Conservation (phyloP, 2,329 filamentous ascomycete species). For the Fusarium metavorans region DNA sequence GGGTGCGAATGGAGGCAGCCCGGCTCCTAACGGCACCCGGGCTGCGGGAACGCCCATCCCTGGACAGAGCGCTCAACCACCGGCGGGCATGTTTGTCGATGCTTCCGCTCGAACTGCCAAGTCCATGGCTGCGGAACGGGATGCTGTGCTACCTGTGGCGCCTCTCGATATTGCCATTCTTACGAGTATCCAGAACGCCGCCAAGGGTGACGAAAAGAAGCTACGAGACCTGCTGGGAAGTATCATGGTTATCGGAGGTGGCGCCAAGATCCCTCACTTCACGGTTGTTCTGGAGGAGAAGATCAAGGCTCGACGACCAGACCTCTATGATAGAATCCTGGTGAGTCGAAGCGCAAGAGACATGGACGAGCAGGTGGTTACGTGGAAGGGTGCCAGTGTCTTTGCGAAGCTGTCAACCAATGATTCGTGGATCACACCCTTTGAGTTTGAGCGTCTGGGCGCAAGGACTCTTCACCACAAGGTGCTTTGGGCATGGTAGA, state of each 20-base stretch:
- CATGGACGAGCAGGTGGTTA: conserved; percentile 96
- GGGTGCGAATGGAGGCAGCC: conserved; percentile 61
- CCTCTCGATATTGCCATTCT: conserved; percentile 91
- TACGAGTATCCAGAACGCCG: conserved; percentile 87
- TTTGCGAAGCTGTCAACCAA: conserved; percentile 94
- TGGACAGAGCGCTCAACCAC: conserved; percentile 52
- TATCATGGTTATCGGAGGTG: conserved; percentile 92
- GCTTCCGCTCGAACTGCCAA: conserved; percentile 62
- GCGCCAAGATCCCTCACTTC: conserved; percentile 83
- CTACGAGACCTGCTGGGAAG: conserved; percentile 88
- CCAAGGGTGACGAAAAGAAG: conserved; percentile 91
- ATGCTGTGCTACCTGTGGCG: conserved; percentile 83
- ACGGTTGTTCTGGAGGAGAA: conserved; percentile 85
- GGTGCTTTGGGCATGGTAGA: conserved; percentile 72
- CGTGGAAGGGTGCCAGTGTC: conserved; percentile 97
- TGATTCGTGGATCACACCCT: conserved; percentile 91
- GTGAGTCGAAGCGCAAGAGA: conserved; percentile 84
- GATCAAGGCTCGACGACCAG: conserved; percentile 74
- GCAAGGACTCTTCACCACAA: conserved; percentile 87
- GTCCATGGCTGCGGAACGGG: conserved; percentile 75
- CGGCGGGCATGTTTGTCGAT: conserved; percentile 63
- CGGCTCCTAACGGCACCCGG: conserved; percentile 64
- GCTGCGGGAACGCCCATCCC: conserved; percentile 61
- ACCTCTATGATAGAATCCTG: conserved; percentile 70
- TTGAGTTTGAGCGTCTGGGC: conserved; percentile 90